Percentiles rank a stretch among this genome's conserved stretches.
These are phyloP conservation scores for Hyaloscypha finlandica DNA, from an alignment of 495 filamentous ascomycete genomes.

Conservation along the genomic window DNA sequence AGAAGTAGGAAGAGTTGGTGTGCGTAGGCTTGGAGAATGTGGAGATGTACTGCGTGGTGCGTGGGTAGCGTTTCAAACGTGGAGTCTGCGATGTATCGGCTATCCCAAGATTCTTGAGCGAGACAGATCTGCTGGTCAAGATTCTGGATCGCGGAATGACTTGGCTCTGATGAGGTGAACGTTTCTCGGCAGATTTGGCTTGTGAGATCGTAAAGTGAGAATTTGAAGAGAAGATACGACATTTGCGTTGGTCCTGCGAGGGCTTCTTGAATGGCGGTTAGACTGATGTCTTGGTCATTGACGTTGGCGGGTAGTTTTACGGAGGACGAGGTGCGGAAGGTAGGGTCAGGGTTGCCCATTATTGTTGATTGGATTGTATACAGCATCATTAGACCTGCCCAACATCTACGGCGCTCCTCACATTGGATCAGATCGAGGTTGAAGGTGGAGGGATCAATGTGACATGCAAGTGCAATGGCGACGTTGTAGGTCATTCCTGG, in stretches of 20 bases:
- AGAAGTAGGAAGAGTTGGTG: slow-evolving; percentile 51
- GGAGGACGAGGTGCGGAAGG: slow-evolving; percentile 25
- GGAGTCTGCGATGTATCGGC: slow-evolving; percentile 40
- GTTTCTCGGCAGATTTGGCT: slow-evolving; percentile 45
- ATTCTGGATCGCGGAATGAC: slow-evolving; percentile 35
- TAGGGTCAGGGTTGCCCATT: slow-evolving; percentile 30
- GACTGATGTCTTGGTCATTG: slow-evolving; percentile 47
- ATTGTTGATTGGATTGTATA: slow-evolving; percentile 46
- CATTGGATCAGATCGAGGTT: slow-evolving; percentile 44
- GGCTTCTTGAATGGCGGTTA: slow-evolving; percentile 34
- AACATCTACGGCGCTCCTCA: slow-evolving; percentile 49
- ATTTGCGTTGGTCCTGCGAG: slow-evolving; percentile 46
- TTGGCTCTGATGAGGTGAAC: slow-evolving; percentile 36
- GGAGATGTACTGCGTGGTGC: slow-evolving; percentile 46
- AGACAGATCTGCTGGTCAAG: slow-evolving; percentile 44
- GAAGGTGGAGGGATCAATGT: slow-evolving; percentile 49
- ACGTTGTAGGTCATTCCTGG: slow-evolving; percentile 50
- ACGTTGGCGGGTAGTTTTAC: slow-evolving; percentile 47
- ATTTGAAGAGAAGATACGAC: slow-evolving; percentile 49
- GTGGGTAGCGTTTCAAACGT: slow-evolving; percentile 34
- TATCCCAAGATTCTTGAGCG: slow-evolving; percentile 43
- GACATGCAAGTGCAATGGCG: slow-evolving; percentile 49
- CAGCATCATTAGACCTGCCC: slow-evolving; percentile 48
- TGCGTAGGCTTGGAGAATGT: slow-evolving; percentile 49
- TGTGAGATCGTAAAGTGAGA: slow-evolving; percentile 44